Conservation (phyloP, 106 monocot species). For the Gastrodia elata region DNA sequence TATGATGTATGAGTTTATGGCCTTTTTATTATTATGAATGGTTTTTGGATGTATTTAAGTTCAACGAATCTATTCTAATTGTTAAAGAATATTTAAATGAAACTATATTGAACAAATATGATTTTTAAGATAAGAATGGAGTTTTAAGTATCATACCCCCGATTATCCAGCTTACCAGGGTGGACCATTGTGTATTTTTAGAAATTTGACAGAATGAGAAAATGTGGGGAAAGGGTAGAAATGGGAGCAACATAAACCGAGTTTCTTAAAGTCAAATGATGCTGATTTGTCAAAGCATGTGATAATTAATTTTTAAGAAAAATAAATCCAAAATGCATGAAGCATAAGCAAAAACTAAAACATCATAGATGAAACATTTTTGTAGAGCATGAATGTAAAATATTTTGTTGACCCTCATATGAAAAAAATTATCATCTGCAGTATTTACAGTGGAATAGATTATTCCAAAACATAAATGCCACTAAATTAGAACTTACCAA, state of each 20-base stretch:
- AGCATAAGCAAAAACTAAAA: neutral
- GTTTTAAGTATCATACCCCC: too few species aligned
- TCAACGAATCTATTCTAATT: too few species aligned
- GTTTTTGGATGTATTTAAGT: too few species aligned
- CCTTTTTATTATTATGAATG: too few species aligned
- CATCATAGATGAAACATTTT: neutral
- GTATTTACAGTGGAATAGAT: neutral
- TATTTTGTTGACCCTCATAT: neutral
- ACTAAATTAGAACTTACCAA: neutral
- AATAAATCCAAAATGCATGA: neutral
- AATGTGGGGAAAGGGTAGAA: neutral
- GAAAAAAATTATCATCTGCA: neutral
- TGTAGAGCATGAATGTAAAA: neutral
- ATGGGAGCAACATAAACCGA: neutral
- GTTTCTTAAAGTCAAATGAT: neutral
- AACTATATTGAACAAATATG: too few species aligned
- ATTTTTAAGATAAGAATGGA: too few species aligned
- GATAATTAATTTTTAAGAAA: neutral
- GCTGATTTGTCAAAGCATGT: neutral
- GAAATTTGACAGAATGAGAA: too few species aligned
- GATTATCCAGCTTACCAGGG: too few species aligned
- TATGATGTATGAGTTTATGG: too few species aligned
- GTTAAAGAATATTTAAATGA: too few species aligned
- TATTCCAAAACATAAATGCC: neutral
- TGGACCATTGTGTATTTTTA: too few species aligned